Evolutionary conservation across 2,329 filamentous ascomycete genomes (phyloP).

Genomic region (Triangularia setosa): DNA sequence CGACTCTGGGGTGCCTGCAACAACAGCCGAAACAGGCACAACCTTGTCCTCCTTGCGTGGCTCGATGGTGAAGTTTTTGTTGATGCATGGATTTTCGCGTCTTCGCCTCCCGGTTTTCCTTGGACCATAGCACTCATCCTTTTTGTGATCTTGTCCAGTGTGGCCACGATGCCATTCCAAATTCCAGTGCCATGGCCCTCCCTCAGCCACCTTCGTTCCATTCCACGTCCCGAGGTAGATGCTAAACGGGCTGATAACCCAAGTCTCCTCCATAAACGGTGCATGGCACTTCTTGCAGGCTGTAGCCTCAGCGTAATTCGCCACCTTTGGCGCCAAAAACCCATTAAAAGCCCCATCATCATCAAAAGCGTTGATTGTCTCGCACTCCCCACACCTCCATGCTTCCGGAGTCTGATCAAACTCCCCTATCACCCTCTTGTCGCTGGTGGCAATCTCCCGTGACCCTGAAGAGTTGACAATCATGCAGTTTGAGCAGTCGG

Average conservation of each 20-base stretch:
- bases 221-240: slow-evolving; percentile 22
- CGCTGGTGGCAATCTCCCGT: slow-evolving; percentile 19
- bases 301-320: slow-evolving; percentile 11
- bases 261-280: slow-evolving; percentile 15
- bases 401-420: slow-evolving; percentile 23
- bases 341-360: slow-evolving; percentile 11
- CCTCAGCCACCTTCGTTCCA: slow-evolving; percentile 17
- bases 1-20: not conserved
- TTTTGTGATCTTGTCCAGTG: slow-evolving; percentile 11
- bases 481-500: slow-evolving; percentile 16
- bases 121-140: slow-evolving; percentile 14
- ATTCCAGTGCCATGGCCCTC: slow-evolving; percentile 22
- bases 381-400: slow-evolving; percentile 19
- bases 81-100: slow-evolving; percentile 20
- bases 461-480: slow-evolving; percentile 16
- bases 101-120: slow-evolving; percentile 17
- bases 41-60: not conserved
- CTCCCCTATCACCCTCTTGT: slow-evolving; percentile 13
- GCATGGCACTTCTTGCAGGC: slow-evolving; percentile 12
- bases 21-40: not conserved
- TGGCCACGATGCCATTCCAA: slow-evolving; percentile 19
- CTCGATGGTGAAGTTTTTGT: slow-evolving; percentile 7
- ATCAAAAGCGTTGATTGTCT: slow-evolving; percentile 18
- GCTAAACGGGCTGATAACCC: slow-evolving; percentile 20
- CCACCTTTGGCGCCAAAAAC: slow-evolving; percentile 15